phyloP scores from a whole-genome alignment of 768 basidiomycete species.

The Galerina sulciceps region DNA sequence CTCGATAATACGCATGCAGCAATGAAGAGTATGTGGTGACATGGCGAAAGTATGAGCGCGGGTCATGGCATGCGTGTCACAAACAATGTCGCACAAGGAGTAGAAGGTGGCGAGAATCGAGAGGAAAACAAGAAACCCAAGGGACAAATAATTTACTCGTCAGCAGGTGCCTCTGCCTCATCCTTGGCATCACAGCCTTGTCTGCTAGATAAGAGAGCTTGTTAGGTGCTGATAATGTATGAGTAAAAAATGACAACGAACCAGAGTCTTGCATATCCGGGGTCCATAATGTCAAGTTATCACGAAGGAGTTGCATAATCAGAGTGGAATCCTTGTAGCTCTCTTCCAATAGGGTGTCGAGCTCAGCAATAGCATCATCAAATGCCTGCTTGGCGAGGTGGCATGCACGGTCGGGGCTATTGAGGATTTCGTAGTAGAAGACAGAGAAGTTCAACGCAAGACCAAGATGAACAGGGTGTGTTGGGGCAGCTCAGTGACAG shows the following conservation, averaged over 20 bases:
- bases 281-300: too few relatives aligned
- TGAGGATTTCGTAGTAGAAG: conserved; percentile 99
- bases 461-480: conserved; percentile 97
- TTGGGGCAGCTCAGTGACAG: conserved; percentile 94
- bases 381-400: conserved; percentile 99
- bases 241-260: conserved; percentile 36
- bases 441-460: conserved; percentile 99
- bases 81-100: conserved; percentile 14
- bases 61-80: conserved; percentile 9
- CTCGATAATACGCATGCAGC: too few relatives aligned
- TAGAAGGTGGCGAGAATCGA: conserved; percentile 5
- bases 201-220: conserved; percentile 46
- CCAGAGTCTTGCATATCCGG: conserved; percentile 96
- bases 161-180: conserved; percentile 65
- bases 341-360: conserved; percentile 98
- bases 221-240: not conserved
- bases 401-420: too few relatives aligned
- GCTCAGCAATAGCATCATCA: conserved; percentile 97
- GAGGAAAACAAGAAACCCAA: conserved; percentile 15
- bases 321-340: conserved; percentile 99
- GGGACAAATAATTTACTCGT: conserved; percentile 54
- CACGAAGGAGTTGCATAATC: conserved; percentile 95
- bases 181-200: conserved; percentile 75
- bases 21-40: not conserved
- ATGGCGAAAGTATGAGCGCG: conserved; percentile 1